Percentiles rank a stretch among this genome's conserved stretches.
These are phyloP conservation scores for Trichoderma erinaceum DNA, from an alignment of 495 filamentous ascomycete genomes.

Conservation along the genomic window DNA sequence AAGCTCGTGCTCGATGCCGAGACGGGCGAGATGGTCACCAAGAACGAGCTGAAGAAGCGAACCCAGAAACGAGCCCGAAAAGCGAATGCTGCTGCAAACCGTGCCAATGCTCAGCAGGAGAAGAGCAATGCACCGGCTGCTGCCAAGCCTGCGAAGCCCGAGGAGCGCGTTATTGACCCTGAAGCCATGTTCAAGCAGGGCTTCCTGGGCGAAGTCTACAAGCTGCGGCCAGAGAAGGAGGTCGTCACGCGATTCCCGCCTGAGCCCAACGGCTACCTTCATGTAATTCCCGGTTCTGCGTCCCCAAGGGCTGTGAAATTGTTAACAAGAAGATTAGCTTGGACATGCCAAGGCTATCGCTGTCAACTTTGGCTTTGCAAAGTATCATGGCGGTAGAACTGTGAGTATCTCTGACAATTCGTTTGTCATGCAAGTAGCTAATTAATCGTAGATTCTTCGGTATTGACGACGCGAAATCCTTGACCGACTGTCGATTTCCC, in stretches of 20 bases:
- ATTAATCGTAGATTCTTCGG: background rate
- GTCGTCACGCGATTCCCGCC: constrained; percentile 84
- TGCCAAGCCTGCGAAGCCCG: constrained; percentile 33
- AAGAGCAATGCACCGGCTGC: constrained; percentile 17
- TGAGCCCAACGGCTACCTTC: constrained; percentile 77
- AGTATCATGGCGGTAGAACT: constrained; percentile 61
- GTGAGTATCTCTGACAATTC: constrained; percentile 25
- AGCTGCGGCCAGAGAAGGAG: constrained; percentile 60
- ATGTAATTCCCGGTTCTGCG: constrained; percentile 60
- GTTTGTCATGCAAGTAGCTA: background rate
- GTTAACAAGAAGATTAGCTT: constrained; percentile 56
- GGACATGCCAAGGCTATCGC: constrained; percentile 96
- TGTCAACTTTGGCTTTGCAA: constrained; percentile 94
- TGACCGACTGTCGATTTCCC: background rate
- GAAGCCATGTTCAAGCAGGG: constrained; percentile 79
- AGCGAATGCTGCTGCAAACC: constrained; percentile 26
- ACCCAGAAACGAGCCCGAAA: constrained; percentile 57
- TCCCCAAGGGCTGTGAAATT: constrained; percentile 9
- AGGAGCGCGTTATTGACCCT: constrained; percentile 51
- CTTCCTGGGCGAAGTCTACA: constrained; percentile 74
- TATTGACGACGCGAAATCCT: too few species aligned
- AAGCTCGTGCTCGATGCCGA: constrained; percentile 60
- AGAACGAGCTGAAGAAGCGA: constrained; percentile 61
- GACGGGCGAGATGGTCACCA: constrained; percentile 61
- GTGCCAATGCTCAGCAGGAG: constrained; percentile 41